Evolutionary conservation across 352 stramenopile species (phyloP).

Genomic region (Phytophthora lateralis): DNA sequence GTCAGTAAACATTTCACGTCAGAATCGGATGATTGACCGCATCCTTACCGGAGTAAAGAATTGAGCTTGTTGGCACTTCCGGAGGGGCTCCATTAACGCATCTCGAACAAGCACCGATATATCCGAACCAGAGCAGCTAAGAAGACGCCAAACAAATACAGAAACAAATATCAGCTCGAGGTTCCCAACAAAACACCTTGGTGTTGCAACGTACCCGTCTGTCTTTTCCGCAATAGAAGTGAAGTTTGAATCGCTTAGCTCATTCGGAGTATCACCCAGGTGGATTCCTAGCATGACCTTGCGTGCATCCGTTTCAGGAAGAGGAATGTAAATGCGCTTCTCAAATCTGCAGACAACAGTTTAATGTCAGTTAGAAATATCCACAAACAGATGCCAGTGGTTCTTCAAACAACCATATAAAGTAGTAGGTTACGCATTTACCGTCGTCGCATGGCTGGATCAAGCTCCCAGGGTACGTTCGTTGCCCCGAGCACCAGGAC

Average conservation of each 20-base stretch:
- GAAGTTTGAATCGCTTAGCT: conserved; percentile 94
- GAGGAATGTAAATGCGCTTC: conserved; percentile 99
- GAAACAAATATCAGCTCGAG: conserved; percentile 7
- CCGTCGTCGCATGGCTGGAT: conserved; percentile 95
- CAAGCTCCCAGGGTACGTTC: conserved; percentile 98
- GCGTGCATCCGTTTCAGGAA: conserved; percentile 92
- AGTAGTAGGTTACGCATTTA: conserved; percentile 41
- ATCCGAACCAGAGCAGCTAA: conserved; percentile 94
- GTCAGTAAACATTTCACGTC: neutral
- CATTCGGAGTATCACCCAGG: conserved; percentile 96
- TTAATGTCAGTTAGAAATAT: conserved; percentile 11
- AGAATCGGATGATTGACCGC: neutral
- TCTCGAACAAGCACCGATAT: conserved; percentile 97
- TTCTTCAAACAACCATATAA: neutral
- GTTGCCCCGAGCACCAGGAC: conserved; percentile 97
- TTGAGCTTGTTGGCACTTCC: conserved; percentile 97
- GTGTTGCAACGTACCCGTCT: conserved; percentile 79
- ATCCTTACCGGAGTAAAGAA: conserved; percentile 80
- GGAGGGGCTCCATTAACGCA: conserved; percentile 97
- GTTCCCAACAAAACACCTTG: neutral
- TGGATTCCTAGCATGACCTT: conserved; percentile 98
- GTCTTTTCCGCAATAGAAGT: conserved; percentile 92
- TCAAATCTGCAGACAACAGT: conserved; percentile 90
- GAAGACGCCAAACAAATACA: neutral
- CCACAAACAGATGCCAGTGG: neutral